Evolutionary conservation across 2,329 filamentous ascomycete species (phyloP).

Genomic region (Sarocladium kiliense): DNA sequence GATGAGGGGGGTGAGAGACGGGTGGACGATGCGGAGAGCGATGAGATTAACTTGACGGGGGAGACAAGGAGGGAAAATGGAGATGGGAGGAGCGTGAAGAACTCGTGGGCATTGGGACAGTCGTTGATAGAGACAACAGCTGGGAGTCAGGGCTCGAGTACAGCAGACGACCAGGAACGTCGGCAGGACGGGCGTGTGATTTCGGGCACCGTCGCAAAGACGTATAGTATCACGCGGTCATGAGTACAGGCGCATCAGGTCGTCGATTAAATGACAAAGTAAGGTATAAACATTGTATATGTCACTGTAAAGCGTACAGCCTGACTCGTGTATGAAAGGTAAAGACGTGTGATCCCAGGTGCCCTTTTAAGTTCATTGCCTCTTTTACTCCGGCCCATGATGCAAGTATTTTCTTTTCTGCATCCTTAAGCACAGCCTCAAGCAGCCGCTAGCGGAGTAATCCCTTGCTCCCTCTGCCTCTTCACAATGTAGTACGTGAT

Average conservation of each 20-base stretch:
- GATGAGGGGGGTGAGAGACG: background rate
- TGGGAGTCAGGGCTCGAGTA: background rate
- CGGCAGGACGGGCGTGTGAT: background rate
- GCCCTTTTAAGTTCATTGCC: background rate
- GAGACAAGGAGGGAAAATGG: background rate
- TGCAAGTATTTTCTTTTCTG: background rate
- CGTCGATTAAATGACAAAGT: no score
- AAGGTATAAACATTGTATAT: background rate
- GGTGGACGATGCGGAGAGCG: background rate
- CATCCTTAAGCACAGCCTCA: background rate
- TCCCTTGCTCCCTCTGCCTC: conserved; percentile 50
- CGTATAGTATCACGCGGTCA: background rate
- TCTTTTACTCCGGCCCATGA: background rate
- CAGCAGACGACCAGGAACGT: no score
- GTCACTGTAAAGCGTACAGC: background rate
- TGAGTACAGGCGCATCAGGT: no score
- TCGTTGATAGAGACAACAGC: background rate
- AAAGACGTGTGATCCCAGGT: background rate
- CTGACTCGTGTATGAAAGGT: background rate
- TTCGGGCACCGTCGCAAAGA: background rate
- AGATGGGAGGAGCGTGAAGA: background rate
- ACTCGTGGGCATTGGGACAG: background rate
- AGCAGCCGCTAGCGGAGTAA: conserved; percentile 10
- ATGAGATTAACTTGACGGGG: background rate
- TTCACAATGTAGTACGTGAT: conserved; percentile 79